Evolutionary conservation across 441 rosid genomes (phyloP).

Genomic region (Erysimum pusillum): DNA sequence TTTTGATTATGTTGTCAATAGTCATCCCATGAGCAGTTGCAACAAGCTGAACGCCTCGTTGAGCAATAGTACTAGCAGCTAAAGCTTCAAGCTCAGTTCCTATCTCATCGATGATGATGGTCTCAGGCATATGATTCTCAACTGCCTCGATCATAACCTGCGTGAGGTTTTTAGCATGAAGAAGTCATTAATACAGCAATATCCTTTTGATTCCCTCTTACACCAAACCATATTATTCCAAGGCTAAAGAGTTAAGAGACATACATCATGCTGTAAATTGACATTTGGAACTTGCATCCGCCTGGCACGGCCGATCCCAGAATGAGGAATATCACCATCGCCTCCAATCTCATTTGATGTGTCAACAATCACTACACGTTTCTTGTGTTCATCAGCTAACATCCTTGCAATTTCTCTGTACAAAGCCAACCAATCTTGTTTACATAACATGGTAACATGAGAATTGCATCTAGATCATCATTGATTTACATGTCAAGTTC

Average conservation of each 20-base stretch:
- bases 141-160: slow-evolving; percentile 99
- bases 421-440: slow-evolving; percentile 16
- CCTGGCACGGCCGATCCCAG: slow-evolving; percentile 95
- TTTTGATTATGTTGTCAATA: slow-evolving; percentile 86
- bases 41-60: slow-evolving; percentile 96
- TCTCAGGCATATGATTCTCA: slow-evolving; percentile 97
- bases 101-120: slow-evolving; percentile 89
- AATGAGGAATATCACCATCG: slow-evolving; percentile 97
- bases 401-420: slow-evolving; percentile 87
- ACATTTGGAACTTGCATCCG: slow-evolving; percentile 99
- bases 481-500: background rate
- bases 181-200: slow-evolving; percentile 5
- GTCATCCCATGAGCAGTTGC: slow-evolving; percentile 98
- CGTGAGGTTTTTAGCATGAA: slow-evolving; percentile 30
- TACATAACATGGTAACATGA: background rate
- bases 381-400: slow-evolving; percentile 92
- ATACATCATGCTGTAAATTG: slow-evolving; percentile 86
- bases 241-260: slow-evolving; percentile 34
- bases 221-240: slow-evolving; percentile 16
- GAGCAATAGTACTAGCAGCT: slow-evolving; percentile 97
- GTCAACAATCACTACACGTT: slow-evolving; percentile 91
- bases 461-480: slow-evolving; percentile 8
- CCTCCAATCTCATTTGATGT: slow-evolving; percentile 99
- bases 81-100: slow-evolving; percentile 98
- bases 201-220: background rate